phyloP scores from a whole-genome alignment of 2,329 filamentous ascomycete species.

The Colletotrichum eremochloae region DNA sequence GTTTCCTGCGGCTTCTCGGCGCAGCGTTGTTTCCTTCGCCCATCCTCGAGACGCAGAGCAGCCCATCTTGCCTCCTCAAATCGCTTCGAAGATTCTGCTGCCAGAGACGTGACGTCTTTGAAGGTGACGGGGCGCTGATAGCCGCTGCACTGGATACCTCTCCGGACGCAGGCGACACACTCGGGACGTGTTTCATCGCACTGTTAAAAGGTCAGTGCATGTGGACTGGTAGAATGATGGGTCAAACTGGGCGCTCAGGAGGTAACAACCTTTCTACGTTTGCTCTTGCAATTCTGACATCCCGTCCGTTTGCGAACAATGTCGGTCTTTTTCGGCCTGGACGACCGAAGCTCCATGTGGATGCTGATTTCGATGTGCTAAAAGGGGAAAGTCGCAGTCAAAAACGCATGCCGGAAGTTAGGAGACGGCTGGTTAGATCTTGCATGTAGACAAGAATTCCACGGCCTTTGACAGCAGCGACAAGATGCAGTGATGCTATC shows the following conservation, averaged over 20 bases:
- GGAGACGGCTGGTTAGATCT: not conserved
- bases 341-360: slow-evolving; percentile 19
- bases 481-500: too few relatives aligned
- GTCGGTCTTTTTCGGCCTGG: slow-evolving; percentile 33
- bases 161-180: slow-evolving; percentile 23
- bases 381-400: too few relatives aligned
- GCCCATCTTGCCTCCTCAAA: slow-evolving; percentile 35
- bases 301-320: slow-evolving; percentile 37
- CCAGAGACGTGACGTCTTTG: slow-evolving; percentile 29
- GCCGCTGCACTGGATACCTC: slow-evolving; percentile 35
- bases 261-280: slow-evolving; percentile 24
- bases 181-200: slow-evolving; percentile 36
- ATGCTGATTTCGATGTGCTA: not conserved
- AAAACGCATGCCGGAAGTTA: not conserved
- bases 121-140: slow-evolving; percentile 32
- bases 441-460: too few relatives aligned
- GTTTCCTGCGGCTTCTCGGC: not conserved
- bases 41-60: slow-evolving; percentile 21
- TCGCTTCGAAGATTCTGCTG: slow-evolving; percentile 28
- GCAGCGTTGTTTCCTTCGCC: slow-evolving; percentile 14
- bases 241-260: too few relatives aligned
- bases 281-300: slow-evolving; percentile 34
- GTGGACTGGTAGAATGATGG: not conserved
- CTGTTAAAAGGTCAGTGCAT: slow-evolving; percentile 4
- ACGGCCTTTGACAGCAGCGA: not conserved